Conservation (phyloP, 2,329 filamentous ascomycete species). For the Arthrinium puccinioides region DNA sequence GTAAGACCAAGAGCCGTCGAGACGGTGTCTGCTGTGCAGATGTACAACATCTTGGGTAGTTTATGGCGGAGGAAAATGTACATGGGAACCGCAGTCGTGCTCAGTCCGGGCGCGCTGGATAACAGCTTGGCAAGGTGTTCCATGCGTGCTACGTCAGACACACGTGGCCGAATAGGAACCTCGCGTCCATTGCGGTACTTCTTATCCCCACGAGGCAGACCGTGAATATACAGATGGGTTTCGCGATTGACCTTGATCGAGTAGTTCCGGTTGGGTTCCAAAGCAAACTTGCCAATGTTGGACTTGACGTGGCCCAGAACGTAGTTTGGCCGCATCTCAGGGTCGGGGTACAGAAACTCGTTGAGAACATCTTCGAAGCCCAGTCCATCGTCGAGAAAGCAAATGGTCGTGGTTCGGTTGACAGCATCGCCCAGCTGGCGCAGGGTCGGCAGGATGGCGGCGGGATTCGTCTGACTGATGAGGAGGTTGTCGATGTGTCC, state of each 20-base stretch:
- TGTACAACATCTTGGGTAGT: constrained; percentile 70
- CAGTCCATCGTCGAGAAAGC: constrained; percentile 75
- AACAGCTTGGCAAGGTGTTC: constrained; percentile 58
- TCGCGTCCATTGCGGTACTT: not conserved
- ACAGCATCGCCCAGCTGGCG: constrained; percentile 15
- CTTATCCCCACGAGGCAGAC: too few species aligned
- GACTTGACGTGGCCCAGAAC: constrained; percentile 59
- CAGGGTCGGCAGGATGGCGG: constrained; percentile 11
- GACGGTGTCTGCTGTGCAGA: constrained; percentile 71
- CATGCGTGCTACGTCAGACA: constrained; percentile 10
- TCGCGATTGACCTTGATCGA: too few species aligned
- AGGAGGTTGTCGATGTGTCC: constrained; percentile 16
- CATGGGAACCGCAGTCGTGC: constrained; percentile 50
- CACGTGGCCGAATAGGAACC: not conserved
- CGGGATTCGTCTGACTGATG: constrained; percentile 10
- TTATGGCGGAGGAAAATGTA: constrained; percentile 63
- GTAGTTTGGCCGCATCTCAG: constrained; percentile 62
- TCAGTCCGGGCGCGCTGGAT: constrained; percentile 53
- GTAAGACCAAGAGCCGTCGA: constrained; percentile 71
- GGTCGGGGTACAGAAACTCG: constrained; percentile 60
- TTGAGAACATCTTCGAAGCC: constrained; percentile 78
- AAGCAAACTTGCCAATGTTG: constrained; percentile 9
- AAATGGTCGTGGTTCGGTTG: constrained; percentile 61
- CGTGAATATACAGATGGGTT: too few species aligned
- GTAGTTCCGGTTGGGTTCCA: constrained; percentile 3